These are phyloP conservation scores for Nasturtium officinale DNA, from an alignment of 345 rosid species.

Conservation along the genomic window DNA sequence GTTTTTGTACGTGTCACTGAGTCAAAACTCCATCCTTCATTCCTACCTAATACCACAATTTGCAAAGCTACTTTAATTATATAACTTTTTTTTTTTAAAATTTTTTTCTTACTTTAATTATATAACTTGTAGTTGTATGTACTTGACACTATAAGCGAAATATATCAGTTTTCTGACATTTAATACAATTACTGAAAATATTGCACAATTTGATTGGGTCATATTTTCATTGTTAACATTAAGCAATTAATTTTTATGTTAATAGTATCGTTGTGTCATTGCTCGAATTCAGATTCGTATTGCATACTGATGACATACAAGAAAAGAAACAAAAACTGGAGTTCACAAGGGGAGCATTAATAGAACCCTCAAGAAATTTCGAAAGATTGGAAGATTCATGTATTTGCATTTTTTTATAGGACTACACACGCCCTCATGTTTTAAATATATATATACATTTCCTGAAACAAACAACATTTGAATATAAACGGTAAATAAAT, in stretches of 20 bases:
- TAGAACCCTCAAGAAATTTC: background rate
- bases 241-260: background rate
- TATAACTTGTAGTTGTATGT: no score
- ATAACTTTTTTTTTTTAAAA: no score
- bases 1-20: slow-evolving; percentile 18
- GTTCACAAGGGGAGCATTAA: background rate
- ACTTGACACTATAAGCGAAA: no score
- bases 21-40: slow-evolving; percentile 16
- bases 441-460: background rate
- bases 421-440: background rate
- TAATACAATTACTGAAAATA: background rate
- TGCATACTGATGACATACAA: background rate
- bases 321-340: background rate
- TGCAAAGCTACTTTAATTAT: background rate
- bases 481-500: background rate
- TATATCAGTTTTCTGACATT: background rate
- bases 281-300: background rate
- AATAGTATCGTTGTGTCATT: background rate
- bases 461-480: background rate
- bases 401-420: background rate
- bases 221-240: background rate
- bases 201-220: no score
- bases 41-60: slow-evolving; percentile 20
- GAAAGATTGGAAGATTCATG: background rate
- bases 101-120: no score